Conservation (phyloP, 306 rosid species). For the Gillenia trifoliata region DNA sequence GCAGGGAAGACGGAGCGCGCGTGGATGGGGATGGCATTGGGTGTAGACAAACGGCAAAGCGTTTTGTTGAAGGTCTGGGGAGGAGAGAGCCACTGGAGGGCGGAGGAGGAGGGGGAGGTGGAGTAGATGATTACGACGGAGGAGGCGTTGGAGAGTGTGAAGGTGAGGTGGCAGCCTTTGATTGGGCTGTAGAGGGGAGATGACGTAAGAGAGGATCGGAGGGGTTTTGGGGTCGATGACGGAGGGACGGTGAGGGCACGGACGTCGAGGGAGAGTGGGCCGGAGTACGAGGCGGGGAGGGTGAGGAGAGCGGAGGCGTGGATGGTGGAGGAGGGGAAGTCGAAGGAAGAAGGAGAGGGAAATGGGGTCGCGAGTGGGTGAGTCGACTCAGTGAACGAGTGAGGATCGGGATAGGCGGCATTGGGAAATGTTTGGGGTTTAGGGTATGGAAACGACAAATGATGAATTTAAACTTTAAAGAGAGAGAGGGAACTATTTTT, state of each 20-base stretch:
- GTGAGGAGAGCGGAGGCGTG: slow-evolving; percentile 62
- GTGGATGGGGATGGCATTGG: slow-evolving; percentile 90
- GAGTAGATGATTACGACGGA: slow-evolving; percentile 46
- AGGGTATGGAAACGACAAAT: background rate
- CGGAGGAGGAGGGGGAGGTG: slow-evolving; percentile 73
- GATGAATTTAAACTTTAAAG: background rate
- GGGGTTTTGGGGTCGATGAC: slow-evolving; percentile 35
- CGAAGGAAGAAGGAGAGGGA: slow-evolving; percentile 62
- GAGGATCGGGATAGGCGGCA: slow-evolving; percentile 91
- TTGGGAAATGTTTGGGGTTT: slow-evolving; percentile 9
- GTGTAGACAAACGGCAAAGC: slow-evolving; percentile 77
- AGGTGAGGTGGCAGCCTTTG: slow-evolving; percentile 52
- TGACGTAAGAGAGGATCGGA: slow-evolving; percentile 36
- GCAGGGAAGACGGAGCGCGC: slow-evolving; percentile 79
- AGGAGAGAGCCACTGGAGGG: slow-evolving; percentile 85
- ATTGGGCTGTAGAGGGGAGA: slow-evolving; percentile 48
- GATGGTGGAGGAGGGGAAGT: slow-evolving; percentile 55
- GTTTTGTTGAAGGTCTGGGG: slow-evolving; percentile 71
- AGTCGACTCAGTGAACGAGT: slow-evolving; percentile 72
- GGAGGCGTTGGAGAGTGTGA: slow-evolving; percentile 51
- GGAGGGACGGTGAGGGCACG: slow-evolving; percentile 61
- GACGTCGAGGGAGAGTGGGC: slow-evolving; percentile 70
- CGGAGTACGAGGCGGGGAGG: slow-evolving; percentile 44
- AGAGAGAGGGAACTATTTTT: background rate
- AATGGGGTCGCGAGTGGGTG: slow-evolving; percentile 47